Evolutionary conservation across 176 grass and related monocot genomes (phyloP).

Genomic region (Oryza brachyantha): DNA sequence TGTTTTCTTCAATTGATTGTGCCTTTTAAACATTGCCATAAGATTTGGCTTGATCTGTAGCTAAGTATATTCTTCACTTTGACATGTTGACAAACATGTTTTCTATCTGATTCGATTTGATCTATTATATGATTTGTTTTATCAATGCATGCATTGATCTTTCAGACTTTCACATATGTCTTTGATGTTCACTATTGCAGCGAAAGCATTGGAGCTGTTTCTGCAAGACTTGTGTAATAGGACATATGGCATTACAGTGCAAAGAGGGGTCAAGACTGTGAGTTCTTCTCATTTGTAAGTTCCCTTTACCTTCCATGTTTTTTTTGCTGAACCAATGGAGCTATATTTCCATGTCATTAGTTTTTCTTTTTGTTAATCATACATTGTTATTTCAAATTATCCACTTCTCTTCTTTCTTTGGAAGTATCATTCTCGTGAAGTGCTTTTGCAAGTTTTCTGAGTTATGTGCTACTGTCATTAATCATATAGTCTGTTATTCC

Average conservation of each 20-base stretch:
- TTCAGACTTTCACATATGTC: background rate
- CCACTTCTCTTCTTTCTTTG: background rate
- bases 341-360: background rate
- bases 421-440: background rate
- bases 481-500: background rate
- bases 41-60: background rate
- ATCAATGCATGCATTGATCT: background rate
- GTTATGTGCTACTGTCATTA: background rate
- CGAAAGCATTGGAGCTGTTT: constrained; percentile 97
- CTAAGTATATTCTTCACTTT: background rate
- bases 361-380: background rate
- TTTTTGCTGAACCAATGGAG: background rate
- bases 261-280: constrained; percentile 78
- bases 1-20: constrained; percentile 7
- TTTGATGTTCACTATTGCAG: constrained; percentile 42
- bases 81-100: background rate
- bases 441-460: constrained; percentile 5
- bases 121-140: constrained; percentile 18
- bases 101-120: constrained; percentile 1
- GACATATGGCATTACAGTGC: constrained; percentile 77
- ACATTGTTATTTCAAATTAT: background rate
- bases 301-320: background rate
- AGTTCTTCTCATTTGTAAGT: constrained; percentile 93
- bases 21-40: background rate
- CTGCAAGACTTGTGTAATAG: constrained; percentile 93